A percentile compares a stretch with the other conserved stretches of the same genome.
Conservation (phyloP, 1,284 basidiomycete genomes). For the Pisolithus thermaeus region DNA sequence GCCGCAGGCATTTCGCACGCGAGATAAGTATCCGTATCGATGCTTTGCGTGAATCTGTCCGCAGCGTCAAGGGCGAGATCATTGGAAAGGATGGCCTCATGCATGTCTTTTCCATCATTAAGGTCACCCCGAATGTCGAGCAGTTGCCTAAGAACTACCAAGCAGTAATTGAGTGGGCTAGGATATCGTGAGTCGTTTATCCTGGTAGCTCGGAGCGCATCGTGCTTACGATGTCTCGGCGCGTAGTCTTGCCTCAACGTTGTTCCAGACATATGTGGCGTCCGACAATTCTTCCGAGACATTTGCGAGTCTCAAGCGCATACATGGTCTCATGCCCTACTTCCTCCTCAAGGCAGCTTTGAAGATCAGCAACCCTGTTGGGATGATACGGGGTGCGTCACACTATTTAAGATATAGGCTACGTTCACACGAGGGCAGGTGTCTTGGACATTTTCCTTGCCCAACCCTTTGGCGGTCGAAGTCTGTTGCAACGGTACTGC, state of each 20-base stretch:
- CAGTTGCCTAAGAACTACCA: conserved; percentile 83
- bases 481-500: conserved; percentile 77
- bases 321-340: conserved; percentile 97
- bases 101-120: conserved; percentile 84
- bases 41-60: conserved; percentile 78
- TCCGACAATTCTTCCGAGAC: conserved; percentile 90
- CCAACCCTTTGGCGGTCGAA: conserved; percentile 91
- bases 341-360: conserved; percentile 91
- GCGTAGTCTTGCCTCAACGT: conserved; percentile 80
- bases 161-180: conserved; percentile 92
- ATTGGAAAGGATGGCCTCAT: conserved; percentile 88
- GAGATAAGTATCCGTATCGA: conserved; percentile 88
- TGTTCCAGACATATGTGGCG: conserved; percentile 93
- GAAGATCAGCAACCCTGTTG: conserved; percentile 92
- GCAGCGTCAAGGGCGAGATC: conserved; percentile 88
- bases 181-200: conserved; percentile 73
- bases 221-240: conserved; percentile 9
- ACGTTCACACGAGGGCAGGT: conserved; percentile 25
- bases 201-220: conserved; percentile 2
- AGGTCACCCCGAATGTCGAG: conserved; percentile 71
- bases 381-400: conserved; percentile 78
- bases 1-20: conserved; percentile 76
- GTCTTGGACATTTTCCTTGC: conserved; percentile 97
- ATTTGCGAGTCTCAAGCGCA: conserved; percentile 83
- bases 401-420: neutral